Conservation (phyloP, 768 basidiomycete species). For the Suillus lakei region DNA sequence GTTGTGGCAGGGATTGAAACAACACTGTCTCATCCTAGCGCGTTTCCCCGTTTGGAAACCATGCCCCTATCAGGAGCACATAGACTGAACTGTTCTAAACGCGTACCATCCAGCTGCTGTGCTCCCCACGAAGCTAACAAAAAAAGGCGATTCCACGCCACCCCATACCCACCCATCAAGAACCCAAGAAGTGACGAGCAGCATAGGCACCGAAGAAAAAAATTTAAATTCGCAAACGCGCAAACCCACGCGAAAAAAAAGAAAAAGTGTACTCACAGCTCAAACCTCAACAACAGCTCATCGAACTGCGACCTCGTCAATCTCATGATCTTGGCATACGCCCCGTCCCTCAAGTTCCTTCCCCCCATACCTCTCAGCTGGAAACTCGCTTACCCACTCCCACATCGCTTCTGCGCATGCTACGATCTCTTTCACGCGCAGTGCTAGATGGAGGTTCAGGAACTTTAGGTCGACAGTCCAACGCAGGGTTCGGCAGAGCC, state of each 20-base stretch:
- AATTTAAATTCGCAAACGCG: neutral
- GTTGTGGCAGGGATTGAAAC: neutral
- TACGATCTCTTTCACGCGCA: constrained; percentile 66
- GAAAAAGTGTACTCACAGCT: constrained; percentile 53
- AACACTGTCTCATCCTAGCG: neutral
- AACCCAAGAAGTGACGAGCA: neutral
- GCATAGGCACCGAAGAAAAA: neutral
- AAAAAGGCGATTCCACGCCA: neutral
- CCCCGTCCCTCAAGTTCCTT: constrained; percentile 8
- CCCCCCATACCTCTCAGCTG: constrained; percentile 37
- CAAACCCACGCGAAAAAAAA: neutral
- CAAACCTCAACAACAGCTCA: constrained; percentile 56
- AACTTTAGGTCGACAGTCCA: constrained; percentile 61
- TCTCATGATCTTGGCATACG: constrained; percentile 42
- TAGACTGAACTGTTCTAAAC: neutral
- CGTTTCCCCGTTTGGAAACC: neutral
- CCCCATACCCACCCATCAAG: neutral
- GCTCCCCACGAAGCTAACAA: neutral
- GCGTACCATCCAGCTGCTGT: constrained; percentile 3
- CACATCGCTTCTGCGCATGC: constrained; percentile 80
- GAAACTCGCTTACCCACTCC: constrained; percentile 69
- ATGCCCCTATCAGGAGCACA: neutral
- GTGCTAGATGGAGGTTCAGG: constrained; percentile 65
- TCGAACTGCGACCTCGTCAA: constrained; percentile 70
- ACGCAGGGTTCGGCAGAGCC: constrained; percentile 53